Base-by-base conservation (phyloP, 257 asterid species). In the Nicotiana noctiflora region DNA sequence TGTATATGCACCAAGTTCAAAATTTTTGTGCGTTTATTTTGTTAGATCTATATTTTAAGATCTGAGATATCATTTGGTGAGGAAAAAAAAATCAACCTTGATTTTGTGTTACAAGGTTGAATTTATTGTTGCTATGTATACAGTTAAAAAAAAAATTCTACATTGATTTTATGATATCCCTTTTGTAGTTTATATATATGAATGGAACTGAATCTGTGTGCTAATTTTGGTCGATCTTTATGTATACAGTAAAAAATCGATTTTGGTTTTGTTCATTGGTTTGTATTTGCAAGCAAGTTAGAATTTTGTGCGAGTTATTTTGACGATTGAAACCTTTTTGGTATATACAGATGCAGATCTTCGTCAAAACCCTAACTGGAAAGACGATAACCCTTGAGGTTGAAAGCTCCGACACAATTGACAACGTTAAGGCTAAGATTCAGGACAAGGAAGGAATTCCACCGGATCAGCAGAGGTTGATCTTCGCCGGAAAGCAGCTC, bases 321-420 rank as follows among this genome's bases (percentile, higher is more conserved):
- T 18, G 6, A 57, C 18, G 6, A 46, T 21, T 63, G 56, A 15
- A 25, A 1, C 46, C 0, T 40, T 40, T 2, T 37, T 12, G 29
- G 19, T 23, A 4, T 19, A 0, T 57, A 67, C 91, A 89, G 90
- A 89, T 91, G 95, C 95, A 91, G 82, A 91, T 91, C 79, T 91
- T 91, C 1, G 97, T 92, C 0, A 92, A 90, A 60, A 91, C 96
- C 2, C 72, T 91, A 0, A 91, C 92, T 0, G 93, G 94, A 0
- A 88, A 91, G 70, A 91, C 95, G 0, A 91, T 91, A 5, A 88
- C 89, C 17, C 81, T 86, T 0, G 89, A 86, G 60, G 88, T 88
- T 0, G 88, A 86, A 64, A 84, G 88, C 68, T 86, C 88, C 0
- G 89, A 88, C 56, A 88, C 89, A 6, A 88, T 88, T 0, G 91